phyloP scores from a whole-genome alignment of 768 basidiomycete genomes.

The Suillus brevipes region DNA sequence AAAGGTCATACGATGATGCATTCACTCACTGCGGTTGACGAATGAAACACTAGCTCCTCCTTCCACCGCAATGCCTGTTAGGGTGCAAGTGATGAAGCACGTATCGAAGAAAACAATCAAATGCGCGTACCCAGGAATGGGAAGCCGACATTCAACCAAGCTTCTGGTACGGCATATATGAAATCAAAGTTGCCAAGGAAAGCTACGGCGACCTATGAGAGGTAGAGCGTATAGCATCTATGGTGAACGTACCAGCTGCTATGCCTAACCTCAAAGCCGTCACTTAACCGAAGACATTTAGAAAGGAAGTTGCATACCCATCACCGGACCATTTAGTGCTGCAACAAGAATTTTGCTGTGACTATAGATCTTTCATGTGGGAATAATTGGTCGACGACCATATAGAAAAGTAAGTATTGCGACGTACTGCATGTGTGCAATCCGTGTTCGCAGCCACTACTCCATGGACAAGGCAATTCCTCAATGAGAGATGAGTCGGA shows the following conservation, averaged over 20 bases:
- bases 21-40: slow-evolving; percentile 57
- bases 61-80: slow-evolving; percentile 61
- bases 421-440: slow-evolving; percentile 61
- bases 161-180: slow-evolving; percentile 61
- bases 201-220: slow-evolving; percentile 36
- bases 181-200: slow-evolving; percentile 77
- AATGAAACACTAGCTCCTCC: slow-evolving; percentile 72
- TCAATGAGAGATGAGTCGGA: slow-evolving; percentile 24
- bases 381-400: neutral
- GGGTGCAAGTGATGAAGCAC: slow-evolving; percentile 6
- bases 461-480: slow-evolving; percentile 46
- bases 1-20: neutral
- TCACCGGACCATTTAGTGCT: slow-evolving; percentile 72
- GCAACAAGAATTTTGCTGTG: slow-evolving; percentile 72
- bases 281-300: neutral
- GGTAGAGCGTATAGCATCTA: neutral
- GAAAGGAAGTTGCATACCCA: slow-evolving; percentile 47
- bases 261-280: slow-evolving; percentile 45
- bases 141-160: slow-evolving; percentile 67
- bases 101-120: slow-evolving; percentile 3
- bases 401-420: neutral
- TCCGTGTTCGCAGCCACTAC: slow-evolving; percentile 58
- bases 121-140: slow-evolving; percentile 52
- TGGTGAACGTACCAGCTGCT: slow-evolving; percentile 49
- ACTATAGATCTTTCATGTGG: slow-evolving; percentile 51